Conservation (phyloP, 495 filamentous ascomycete species). For the Tuber calosporum region DNA sequence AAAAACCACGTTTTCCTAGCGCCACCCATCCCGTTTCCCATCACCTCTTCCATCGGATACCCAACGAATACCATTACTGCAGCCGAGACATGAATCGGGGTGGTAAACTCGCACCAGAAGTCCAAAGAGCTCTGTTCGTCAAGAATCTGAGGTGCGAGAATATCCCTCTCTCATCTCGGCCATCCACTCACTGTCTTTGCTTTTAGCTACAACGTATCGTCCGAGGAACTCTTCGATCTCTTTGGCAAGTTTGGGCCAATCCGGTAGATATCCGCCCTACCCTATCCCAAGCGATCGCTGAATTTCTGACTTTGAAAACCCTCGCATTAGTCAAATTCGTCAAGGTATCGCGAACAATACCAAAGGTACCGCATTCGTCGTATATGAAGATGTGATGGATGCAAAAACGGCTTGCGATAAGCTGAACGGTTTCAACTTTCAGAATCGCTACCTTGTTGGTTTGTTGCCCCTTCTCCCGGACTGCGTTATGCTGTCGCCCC, state of each 20-base stretch:
- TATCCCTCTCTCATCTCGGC: constrained; percentile 31
- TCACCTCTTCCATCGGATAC: constrained; percentile 9
- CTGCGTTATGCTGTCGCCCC: background rate
- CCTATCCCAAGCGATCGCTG: constrained; percentile 19
- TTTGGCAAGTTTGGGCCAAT: constrained; percentile 93
- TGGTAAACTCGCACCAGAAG: constrained; percentile 89
- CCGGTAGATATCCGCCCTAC: constrained; percentile 54
- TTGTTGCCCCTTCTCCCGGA: constrained; percentile 44
- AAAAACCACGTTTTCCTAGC: constrained; percentile 8
- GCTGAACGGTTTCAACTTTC: constrained; percentile 99
- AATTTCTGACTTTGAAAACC: constrained; percentile 18
- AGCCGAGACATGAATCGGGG: constrained; percentile 65
- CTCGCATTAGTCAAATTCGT: constrained; percentile 73
- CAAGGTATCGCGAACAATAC: constrained; percentile 96
- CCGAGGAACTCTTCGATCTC: constrained; percentile 88
- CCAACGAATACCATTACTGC: constrained; percentile 3
- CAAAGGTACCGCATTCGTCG: constrained; percentile 96
- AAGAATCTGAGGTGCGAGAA: constrained; percentile 82
- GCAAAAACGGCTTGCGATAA: constrained; percentile 98
- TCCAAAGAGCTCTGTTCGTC: constrained; percentile 88
- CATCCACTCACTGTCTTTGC: constrained; percentile 1
- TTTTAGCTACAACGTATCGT: constrained; percentile 83
- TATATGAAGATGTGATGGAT: constrained; percentile 99
- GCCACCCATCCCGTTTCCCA: constrained; percentile 13
- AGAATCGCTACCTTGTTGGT: constrained; percentile 99